phyloP scores from a whole-genome alignment of 2,329 filamentous ascomycete species.

The Cytospora leucostoma region DNA sequence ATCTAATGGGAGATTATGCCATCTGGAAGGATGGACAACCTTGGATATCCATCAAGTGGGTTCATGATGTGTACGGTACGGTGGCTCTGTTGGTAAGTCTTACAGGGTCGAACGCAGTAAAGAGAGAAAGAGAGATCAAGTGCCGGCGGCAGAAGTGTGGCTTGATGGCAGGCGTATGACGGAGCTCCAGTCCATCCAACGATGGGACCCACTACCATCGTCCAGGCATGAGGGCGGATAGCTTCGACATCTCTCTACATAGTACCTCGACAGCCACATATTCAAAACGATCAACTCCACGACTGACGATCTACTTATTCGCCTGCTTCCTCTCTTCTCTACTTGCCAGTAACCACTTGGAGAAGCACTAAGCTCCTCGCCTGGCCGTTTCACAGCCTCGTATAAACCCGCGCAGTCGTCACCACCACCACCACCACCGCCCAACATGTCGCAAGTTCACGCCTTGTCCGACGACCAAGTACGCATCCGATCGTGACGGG shows the following conservation, averaged over 20 bases:
- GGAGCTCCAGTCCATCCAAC: slow-evolving; percentile 19
- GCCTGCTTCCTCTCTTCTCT: neutral
- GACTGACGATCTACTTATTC: slow-evolving; percentile 7
- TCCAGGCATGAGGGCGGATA: slow-evolving; percentile 15
- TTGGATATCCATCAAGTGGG: too few relatives aligned
- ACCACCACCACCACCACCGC: slow-evolving; percentile 31
- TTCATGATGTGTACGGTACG: too few relatives aligned
- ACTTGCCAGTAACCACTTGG: neutral
- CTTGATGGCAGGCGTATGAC: slow-evolving; percentile 12
- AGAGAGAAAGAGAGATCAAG: neutral
- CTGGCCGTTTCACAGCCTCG: slow-evolving; percentile 18
- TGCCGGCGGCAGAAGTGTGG: slow-evolving; percentile 9
- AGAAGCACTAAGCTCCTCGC: slow-evolving; percentile 13
- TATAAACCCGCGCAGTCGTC: slow-evolving; percentile 25
- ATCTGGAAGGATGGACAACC: too few relatives aligned
- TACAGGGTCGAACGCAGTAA: too few relatives aligned
- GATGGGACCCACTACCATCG: slow-evolving; percentile 10
- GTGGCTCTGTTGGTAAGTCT: too few relatives aligned
- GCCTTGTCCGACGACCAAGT: slow-evolving; percentile 98
- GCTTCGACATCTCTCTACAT: slow-evolving; percentile 9
- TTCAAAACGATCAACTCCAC: neutral
- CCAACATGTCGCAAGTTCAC: slow-evolving; percentile 87
- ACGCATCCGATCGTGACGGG: slow-evolving; percentile 37
- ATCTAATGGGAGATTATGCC: neutral
- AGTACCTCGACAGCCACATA: neutral